A percentile compares a stretch with the other conserved stretches of the same genome.
Evolutionary conservation across 2,329 filamentous ascomycete genomes (phyloP).

Genomic region (Fusarium nanum): DNA sequence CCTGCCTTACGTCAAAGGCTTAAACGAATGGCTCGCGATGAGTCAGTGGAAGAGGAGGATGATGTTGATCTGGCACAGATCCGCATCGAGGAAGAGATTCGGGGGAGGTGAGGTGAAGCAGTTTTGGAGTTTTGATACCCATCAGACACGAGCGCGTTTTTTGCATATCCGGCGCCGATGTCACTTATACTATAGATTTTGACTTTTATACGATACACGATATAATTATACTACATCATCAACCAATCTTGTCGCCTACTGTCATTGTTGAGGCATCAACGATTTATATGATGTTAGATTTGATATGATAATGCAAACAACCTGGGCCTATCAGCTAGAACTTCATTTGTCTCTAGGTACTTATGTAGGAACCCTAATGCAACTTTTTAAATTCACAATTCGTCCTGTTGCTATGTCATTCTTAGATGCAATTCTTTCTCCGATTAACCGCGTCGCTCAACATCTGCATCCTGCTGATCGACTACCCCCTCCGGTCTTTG

Average conservation of each 20-base stretch:
- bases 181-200: slow-evolving; percentile 18
- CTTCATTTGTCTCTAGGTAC: too few species aligned
- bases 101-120: slow-evolving; percentile 22
- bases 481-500: slow-evolving; percentile 41
- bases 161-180: slow-evolving; percentile 1
- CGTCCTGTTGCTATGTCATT: not conserved
- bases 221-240: slow-evolving; percentile 3
- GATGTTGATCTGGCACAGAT: slow-evolving; percentile 36
- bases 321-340: too few species aligned
- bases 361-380: not conserved
- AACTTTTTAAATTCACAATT: not conserved
- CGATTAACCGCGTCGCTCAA: slow-evolving; percentile 27
- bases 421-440: not conserved
- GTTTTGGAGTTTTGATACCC: slow-evolving; percentile 44
- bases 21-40: slow-evolving; percentile 54
- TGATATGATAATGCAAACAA: too few species aligned
- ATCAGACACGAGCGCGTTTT: slow-evolving; percentile 32
- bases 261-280: not conserved
- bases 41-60: slow-evolving; percentile 44
- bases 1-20: slow-evolving; percentile 57
- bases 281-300: too few species aligned
- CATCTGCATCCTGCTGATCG: slow-evolving; percentile 33
- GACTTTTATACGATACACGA: slow-evolving; percentile 19
- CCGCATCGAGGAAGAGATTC: slow-evolving; percentile 32
- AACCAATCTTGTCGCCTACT: not conserved